Conservation (phyloP, 2,329 filamentous ascomycete species). For the Calonectria hongkongensis region DNA sequence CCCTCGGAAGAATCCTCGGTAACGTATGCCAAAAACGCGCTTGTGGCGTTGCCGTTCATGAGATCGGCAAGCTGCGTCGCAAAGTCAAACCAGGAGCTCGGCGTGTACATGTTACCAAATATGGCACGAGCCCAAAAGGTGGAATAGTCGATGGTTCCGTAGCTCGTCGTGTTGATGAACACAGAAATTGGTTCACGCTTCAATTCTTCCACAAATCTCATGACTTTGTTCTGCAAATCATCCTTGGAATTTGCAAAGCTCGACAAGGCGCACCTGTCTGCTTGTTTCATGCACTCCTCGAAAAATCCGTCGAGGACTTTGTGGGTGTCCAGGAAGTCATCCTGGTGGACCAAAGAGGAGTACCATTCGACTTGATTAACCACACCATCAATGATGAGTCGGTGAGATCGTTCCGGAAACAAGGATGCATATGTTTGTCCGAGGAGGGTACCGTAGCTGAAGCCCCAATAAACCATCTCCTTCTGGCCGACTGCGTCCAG, state of each 20-base stretch:
- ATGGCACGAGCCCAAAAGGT: constrained; percentile 61
- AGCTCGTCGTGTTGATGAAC: constrained; percentile 64
- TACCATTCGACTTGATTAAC: constrained; percentile 60
- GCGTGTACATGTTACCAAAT: constrained; percentile 63
- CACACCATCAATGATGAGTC: constrained; percentile 62
- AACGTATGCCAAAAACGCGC: constrained; percentile 60
- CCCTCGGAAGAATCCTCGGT: constrained; percentile 40
- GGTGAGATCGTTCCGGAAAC: constrained; percentile 58
- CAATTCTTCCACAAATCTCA: constrained; percentile 58
- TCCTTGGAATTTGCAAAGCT: constrained; percentile 60
- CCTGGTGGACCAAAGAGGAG: constrained; percentile 48
- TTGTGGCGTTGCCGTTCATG: constrained; percentile 63
- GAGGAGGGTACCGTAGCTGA: constrained; percentile 65
- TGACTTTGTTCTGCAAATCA: constrained; percentile 58
- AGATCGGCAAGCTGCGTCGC: constrained; percentile 59
- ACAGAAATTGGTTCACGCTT: constrained; percentile 62
- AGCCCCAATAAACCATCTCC: constrained; percentile 63
- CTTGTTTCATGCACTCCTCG: constrained; percentile 64
- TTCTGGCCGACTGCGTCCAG: constrained; percentile 62
- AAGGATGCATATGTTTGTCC: constrained; percentile 64
- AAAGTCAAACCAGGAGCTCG: constrained; percentile 60
- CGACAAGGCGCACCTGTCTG: constrained; percentile 65
- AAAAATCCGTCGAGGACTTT: constrained; percentile 58
- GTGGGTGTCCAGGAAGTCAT: constrained; percentile 57
- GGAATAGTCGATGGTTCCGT: constrained; percentile 62